These are phyloP conservation scores for Fusarium sp. DNA, from an alignment of 2,329 filamentous ascomycete genomes.

Conservation along the genomic window DNA sequence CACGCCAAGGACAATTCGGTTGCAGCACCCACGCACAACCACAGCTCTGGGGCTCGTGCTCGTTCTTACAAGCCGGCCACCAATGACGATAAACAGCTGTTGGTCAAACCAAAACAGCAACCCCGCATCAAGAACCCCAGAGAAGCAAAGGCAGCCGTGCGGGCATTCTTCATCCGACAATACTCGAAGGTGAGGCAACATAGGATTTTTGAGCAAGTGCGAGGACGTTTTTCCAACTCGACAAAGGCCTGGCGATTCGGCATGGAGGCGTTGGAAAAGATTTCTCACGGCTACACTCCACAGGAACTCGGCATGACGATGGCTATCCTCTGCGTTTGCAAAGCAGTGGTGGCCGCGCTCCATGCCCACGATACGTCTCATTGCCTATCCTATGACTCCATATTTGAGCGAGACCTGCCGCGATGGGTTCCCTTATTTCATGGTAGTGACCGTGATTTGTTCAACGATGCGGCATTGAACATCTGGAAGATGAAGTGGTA, in stretches of 20 bases:
- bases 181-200: not conserved
- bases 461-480: not conserved
- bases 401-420: not conserved
- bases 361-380: too few relatives aligned
- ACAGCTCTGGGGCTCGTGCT: too few relatives aligned
- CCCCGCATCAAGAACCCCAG: not conserved
- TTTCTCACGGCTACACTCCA: not conserved
- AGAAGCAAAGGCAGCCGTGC: not conserved
- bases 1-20: not conserved
- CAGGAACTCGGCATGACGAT: not conserved
- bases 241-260: not conserved
- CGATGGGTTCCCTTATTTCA: not conserved
- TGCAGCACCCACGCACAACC: not conserved
- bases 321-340: not conserved
- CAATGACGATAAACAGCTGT: too few relatives aligned
- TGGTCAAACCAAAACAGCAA: too few relatives aligned
- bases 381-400: too few relatives aligned
- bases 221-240: not conserved
- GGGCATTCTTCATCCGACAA: not conserved
- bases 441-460: not conserved
- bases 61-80: too few relatives aligned
- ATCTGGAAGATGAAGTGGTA: not conserved
- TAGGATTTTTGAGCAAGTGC: not conserved
- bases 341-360: not conserved
- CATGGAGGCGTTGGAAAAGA: not conserved